Conservation (phyloP, 73 alveolate genomes). For the Paramecium sonneborni region DNA sequence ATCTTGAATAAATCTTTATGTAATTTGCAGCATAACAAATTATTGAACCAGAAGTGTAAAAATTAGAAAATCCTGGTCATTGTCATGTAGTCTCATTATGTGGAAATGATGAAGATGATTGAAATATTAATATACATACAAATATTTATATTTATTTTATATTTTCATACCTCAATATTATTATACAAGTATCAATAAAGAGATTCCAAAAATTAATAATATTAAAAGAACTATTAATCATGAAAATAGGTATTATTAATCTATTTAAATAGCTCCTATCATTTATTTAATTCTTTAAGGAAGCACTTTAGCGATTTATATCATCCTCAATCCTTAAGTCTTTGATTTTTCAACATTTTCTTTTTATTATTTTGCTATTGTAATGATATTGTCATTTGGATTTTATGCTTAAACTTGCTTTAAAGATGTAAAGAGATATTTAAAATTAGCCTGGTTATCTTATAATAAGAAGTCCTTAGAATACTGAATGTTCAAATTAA, state of each 20-base stretch:
- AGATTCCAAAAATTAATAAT: background rate
- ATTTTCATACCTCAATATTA: background rate
- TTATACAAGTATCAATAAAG: background rate
- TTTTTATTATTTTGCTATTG: background rate
- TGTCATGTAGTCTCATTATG: background rate
- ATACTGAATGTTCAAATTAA: slow-evolving; percentile 17
- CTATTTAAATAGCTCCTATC: background rate
- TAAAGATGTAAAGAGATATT: background rate
- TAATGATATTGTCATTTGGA: background rate
- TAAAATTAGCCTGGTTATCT: background rate
- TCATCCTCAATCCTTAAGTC: background rate
- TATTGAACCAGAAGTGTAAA: background rate
- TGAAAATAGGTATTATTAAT: background rate
- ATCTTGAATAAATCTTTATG: slow-evolving; percentile 2
- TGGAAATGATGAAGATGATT: slow-evolving; percentile 52
- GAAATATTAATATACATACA: no score
- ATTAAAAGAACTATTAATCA: background rate
- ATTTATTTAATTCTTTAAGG: background rate
- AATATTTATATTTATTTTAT: background rate
- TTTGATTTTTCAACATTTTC: background rate
- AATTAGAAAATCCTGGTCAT: background rate
- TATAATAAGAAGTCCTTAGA: background rate
- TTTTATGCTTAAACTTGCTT: background rate
- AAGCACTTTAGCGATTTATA: background rate
- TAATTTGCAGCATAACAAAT: background rate